These are phyloP conservation scores for Boletus vermiculosoides DNA, from an alignment of 768 basidiomycete species.

Conservation along the genomic window DNA sequence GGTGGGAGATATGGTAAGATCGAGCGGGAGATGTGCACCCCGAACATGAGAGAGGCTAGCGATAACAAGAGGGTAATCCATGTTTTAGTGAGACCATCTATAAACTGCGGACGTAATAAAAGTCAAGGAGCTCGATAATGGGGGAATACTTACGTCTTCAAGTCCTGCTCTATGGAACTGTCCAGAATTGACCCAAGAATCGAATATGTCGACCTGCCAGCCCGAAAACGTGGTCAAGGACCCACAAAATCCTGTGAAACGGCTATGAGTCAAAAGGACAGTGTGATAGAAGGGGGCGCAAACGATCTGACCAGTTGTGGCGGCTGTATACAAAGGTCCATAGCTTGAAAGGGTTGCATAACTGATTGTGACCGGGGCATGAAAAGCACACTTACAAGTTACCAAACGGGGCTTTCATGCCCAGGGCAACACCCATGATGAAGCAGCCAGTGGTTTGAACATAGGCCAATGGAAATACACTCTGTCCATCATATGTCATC, in stretches of 20 bases:
- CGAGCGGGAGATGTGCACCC: slow-evolving; percentile 55
- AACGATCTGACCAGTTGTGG: slow-evolving; percentile 69
- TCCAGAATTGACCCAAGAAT: slow-evolving; percentile 75
- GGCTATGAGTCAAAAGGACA: not conserved
- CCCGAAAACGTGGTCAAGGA: slow-evolving; percentile 95
- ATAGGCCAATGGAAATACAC: slow-evolving; percentile 83
- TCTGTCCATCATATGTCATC: slow-evolving; percentile 65
- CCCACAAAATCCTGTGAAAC: slow-evolving; percentile 78
- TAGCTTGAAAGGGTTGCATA: slow-evolving; percentile 51
- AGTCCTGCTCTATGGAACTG: slow-evolving; percentile 60
- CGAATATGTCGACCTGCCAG: slow-evolving; percentile 89
- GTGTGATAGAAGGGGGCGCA: not conserved
- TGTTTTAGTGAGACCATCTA: slow-evolving; percentile 83
- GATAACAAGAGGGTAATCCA: slow-evolving; percentile 77
- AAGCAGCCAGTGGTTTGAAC: slow-evolving; percentile 86
- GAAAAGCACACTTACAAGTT: slow-evolving; percentile 56
- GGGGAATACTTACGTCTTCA: slow-evolving; percentile 55
- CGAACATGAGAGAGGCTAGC: slow-evolving; percentile 74
- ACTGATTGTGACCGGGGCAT: slow-evolving; percentile 4
- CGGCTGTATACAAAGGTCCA: slow-evolving; percentile 81
- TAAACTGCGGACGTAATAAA: slow-evolving; percentile 50
- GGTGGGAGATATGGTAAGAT: slow-evolving; percentile 42
- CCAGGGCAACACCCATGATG: slow-evolving; percentile 82
- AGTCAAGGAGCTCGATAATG: not conserved
- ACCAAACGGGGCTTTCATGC: slow-evolving; percentile 69